Conservation (phyloP, 2,329 filamentous ascomycete genomes). For the Trichoderma afroharzianum region DNA sequence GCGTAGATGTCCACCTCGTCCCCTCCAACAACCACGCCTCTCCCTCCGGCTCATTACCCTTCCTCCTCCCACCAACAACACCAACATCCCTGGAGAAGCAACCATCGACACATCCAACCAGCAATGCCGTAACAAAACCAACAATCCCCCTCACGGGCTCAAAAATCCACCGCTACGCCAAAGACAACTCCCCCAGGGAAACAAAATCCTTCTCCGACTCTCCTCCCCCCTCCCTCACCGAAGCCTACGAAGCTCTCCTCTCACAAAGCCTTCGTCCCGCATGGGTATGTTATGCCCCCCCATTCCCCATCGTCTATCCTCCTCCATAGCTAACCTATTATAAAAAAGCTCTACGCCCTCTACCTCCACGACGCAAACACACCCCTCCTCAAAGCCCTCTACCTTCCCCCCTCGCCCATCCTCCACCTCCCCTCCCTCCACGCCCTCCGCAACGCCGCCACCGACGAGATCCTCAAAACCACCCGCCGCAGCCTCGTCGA, state of each 20-base stretch:
- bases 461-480: conserved; percentile 66
- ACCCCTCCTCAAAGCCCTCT: conserved; percentile 64
- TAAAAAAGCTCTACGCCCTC: conserved; percentile 65
- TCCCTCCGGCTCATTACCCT: conserved; percentile 82
- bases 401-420: conserved; percentile 63
- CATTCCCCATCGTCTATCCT: not conserved
- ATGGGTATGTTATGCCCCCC: conserved; percentile 57
- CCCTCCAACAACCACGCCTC: conserved; percentile 91
- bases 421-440: conserved; percentile 61
- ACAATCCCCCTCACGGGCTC: conserved; percentile 41
- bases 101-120: conserved; percentile 10
- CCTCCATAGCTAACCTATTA: not conserved
- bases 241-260: conserved; percentile 75
- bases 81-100: not conserved
- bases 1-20: conserved; percentile 61
- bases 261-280: conserved; percentile 76
- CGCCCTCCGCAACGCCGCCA: conserved; percentile 70
- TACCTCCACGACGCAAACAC: conserved; percentile 72
- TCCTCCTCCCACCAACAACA: conserved; percentile 60
- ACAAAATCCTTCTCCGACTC: conserved; percentile 47
- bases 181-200: conserved; percentile 39
- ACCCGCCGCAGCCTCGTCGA: conserved; percentile 40
- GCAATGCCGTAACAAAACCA: conserved; percentile 30
- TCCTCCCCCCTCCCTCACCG: conserved; percentile 53
- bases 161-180: conserved; percentile 67